Evolutionary conservation across 345 rosid genomes (phyloP).

Genomic region (Mallotus nudiflorus): DNA sequence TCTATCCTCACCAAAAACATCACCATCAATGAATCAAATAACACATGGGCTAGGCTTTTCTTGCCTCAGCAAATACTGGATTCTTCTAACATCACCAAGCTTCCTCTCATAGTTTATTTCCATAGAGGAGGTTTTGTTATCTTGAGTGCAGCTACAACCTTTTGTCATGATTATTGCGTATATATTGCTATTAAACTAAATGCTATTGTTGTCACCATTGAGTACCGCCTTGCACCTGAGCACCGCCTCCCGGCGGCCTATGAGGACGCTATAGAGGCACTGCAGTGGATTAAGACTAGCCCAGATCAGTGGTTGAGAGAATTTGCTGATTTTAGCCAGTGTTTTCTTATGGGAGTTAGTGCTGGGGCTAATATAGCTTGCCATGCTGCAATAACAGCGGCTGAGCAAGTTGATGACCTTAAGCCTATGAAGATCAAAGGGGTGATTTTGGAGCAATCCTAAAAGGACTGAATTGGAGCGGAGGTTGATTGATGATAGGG

Average conservation of each 20-base stretch:
- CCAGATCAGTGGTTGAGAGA: slow-evolving; percentile 19
- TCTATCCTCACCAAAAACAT: slow-evolving; percentile 25
- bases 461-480: slow-evolving; percentile 48
- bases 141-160: slow-evolving; percentile 25
- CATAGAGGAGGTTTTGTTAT: slow-evolving; percentile 71
- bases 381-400: slow-evolving; percentile 43
- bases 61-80: slow-evolving; percentile 7
- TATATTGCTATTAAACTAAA: slow-evolving; percentile 30
- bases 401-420: slow-evolving; percentile 11
- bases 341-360: slow-evolving; percentile 56
- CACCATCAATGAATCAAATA: slow-evolving; percentile 11
- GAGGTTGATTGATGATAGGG: slow-evolving; percentile 22
- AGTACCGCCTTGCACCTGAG: slow-evolving; percentile 46
- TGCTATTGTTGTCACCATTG: slow-evolving; percentile 46
- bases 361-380: slow-evolving; percentile 64
- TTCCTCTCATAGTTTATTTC: slow-evolving; percentile 57
- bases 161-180: slow-evolving; percentile 39
- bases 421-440: slow-evolving; percentile 55
- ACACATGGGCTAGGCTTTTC: slow-evolving; percentile 20
- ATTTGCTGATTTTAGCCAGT: slow-evolving; percentile 32
- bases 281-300: slow-evolving; percentile 20
- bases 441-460: slow-evolving; percentile 53
- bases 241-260: slow-evolving; percentile 36
- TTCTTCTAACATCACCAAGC: slow-evolving; percentile 19
- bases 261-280: slow-evolving; percentile 35